Evolutionary conservation across 176 grass and related monocot genomes (phyloP).

Genomic region (Typha latifolia): DNA sequence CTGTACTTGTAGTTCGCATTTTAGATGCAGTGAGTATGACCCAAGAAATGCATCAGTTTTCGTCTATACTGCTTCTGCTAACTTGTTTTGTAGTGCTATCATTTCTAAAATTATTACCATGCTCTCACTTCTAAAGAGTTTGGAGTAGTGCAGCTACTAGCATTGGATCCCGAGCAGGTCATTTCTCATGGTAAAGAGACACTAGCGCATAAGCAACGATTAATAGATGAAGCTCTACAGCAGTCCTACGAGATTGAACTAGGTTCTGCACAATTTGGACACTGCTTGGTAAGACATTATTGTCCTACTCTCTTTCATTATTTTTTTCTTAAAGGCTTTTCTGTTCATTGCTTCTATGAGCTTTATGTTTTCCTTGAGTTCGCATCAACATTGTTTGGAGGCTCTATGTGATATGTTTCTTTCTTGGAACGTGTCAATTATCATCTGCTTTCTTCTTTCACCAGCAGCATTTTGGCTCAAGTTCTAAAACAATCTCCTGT

Average conservation of each 20-base stretch:
- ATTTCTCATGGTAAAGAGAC: constrained; percentile 53
- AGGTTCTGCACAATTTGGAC: constrained; percentile 54
- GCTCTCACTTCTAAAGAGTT: background rate
- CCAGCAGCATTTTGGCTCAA: too few relatives aligned
- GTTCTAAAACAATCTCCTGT: too few relatives aligned
- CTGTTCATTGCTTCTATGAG: background rate
- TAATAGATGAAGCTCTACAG: constrained; percentile 57
- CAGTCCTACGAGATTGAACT: constrained; percentile 69
- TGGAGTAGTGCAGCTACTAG: constrained; percentile 42
- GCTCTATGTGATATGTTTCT: too few relatives aligned
- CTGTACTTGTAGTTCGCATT: background rate
- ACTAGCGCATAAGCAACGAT: constrained; percentile 49
- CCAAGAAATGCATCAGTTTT: background rate
- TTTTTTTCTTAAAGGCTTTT: constrained; percentile 3
- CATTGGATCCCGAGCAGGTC: constrained; percentile 59
- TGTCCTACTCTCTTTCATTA: background rate
- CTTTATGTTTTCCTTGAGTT: too few relatives aligned
- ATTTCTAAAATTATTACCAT: background rate
- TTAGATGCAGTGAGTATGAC: background rate
- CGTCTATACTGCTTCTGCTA: background rate
- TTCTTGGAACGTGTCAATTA: too few relatives aligned
- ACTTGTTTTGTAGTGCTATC: too few relatives aligned
- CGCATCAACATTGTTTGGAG: too few relatives aligned
- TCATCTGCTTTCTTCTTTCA: too few relatives aligned
- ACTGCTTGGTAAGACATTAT: constrained; percentile 57